These are phyloP conservation scores for Tulasnella sp. DNA, from an alignment of 768 basidiomycete genomes.

Conservation along the genomic window DNA sequence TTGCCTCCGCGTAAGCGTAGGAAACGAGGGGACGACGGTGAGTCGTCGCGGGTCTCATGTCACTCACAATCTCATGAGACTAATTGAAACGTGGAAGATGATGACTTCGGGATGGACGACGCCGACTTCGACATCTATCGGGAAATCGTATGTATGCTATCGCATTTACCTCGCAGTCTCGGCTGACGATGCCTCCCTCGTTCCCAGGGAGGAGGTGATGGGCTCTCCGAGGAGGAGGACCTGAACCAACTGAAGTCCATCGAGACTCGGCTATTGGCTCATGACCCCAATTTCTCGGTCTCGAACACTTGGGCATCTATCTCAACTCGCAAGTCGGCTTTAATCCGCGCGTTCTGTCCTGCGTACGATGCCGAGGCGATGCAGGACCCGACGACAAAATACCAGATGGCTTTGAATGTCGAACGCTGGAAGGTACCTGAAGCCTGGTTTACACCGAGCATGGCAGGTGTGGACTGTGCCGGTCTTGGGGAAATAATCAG, in stretches of 20 bases:
- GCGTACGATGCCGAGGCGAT: slow-evolving; percentile 55
- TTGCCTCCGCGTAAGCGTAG: slow-evolving; percentile 71
- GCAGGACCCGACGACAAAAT: slow-evolving; percentile 48
- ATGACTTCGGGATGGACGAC: slow-evolving; percentile 89
- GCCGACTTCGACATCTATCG: slow-evolving; percentile 98
- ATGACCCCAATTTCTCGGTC: slow-evolving; percentile 80
- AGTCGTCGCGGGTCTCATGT: slow-evolving; percentile 33
- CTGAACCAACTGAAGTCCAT: slow-evolving; percentile 62
- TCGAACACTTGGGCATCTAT: slow-evolving; percentile 80
- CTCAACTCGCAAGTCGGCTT: slow-evolving; percentile 70
- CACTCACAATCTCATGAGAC: not conserved
- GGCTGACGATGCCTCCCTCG: not conserved
- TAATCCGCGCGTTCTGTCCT: slow-evolving; percentile 82
- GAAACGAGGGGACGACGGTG: slow-evolving; percentile 75
- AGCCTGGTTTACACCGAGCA: slow-evolving; percentile 86
- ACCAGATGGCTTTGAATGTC: slow-evolving; percentile 82
- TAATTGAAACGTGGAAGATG: slow-evolving; percentile 51
- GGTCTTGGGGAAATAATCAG: slow-evolving; percentile 91
- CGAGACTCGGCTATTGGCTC: slow-evolving; percentile 72
- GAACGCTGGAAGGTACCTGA: slow-evolving; percentile 91
- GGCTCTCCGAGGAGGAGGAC: slow-evolving; percentile 71
- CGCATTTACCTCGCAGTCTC: not conserved
- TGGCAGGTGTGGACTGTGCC: slow-evolving; percentile 92
- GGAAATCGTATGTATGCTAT: slow-evolving; percentile 68
- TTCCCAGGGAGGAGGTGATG: slow-evolving; percentile 24